Evolutionary conservation across 1,284 basidiomycete genomes (phyloP).

Genomic region (Chiua sp.): DNA sequence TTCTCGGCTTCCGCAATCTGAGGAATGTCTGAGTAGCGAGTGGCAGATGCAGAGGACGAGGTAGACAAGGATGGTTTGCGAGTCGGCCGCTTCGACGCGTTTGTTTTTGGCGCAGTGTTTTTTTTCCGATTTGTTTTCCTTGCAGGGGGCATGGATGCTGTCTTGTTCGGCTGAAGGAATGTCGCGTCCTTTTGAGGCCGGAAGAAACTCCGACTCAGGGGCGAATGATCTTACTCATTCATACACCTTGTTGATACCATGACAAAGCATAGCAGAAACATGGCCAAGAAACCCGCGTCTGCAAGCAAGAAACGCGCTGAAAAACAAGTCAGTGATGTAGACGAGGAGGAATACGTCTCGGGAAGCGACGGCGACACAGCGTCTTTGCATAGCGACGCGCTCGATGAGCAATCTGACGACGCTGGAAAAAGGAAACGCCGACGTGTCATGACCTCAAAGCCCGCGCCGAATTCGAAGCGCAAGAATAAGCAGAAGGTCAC

Average conservation of each 20-base stretch:
- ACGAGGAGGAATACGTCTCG: constrained; percentile 16
- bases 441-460: constrained; percentile 18
- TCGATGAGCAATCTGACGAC: constrained; percentile 46
- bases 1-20: background rate
- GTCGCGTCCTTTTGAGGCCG: background rate
- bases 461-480: constrained; percentile 6
- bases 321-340: constrained; percentile 13
- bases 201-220: background rate
- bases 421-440: constrained; percentile 21
- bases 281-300: constrained; percentile 2
- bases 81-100: background rate
- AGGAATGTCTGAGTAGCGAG: background rate
- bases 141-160: background rate
- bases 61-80: background rate
- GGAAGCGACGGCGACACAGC: constrained; percentile 13
- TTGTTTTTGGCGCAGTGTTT: background rate
- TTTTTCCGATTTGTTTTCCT: background rate
- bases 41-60: background rate
- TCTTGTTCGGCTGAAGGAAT: background rate
- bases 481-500: background rate
- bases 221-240: no score
- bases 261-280: constrained; percentile 22
- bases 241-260: constrained; percentile 2
- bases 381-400: constrained; percentile 51
- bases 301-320: background rate